A percentile compares a stretch with the other conserved stretches of the same genome.
phyloP scores from a whole-genome alignment of 305 asterid species.

The Fraxinus greggii region DNA sequence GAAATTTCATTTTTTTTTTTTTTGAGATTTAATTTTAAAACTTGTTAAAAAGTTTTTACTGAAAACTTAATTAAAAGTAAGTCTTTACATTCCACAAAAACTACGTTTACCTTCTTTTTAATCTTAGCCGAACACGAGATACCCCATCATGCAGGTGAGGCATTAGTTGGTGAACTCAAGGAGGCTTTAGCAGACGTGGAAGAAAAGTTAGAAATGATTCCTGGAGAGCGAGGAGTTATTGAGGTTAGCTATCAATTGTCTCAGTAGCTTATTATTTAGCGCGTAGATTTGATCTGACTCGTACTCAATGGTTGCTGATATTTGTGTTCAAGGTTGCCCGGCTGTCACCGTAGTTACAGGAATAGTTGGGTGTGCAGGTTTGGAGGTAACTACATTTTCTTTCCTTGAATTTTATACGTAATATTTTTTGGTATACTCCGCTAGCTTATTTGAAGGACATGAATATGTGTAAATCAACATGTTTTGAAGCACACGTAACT shows the following conservation, averaged over 20 bases:
- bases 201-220: constrained; percentile 84
- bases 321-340: constrained; percentile 72
- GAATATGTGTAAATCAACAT: too few relatives aligned
- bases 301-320: background rate
- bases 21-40: too few relatives aligned
- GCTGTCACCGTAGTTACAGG: constrained; percentile 92
- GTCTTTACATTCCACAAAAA: too few relatives aligned
- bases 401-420: background rate
- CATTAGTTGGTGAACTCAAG: constrained; percentile 65
- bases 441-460: too few relatives aligned
- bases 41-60: too few relatives aligned
- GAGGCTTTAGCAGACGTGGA: constrained; percentile 76
- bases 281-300: background rate
- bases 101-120: too few relatives aligned
- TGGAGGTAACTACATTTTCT: constrained; percentile 49
- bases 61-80: too few relatives aligned
- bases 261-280: constrained; percentile 2
- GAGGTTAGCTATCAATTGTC: constrained; percentile 53
- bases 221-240: constrained; percentile 80
- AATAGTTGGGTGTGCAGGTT: constrained; percentile 95
- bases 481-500: too few relatives aligned
- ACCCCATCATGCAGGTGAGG: constrained; percentile 53
- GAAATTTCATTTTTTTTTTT: too few relatives aligned
- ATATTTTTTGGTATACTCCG: too few relatives aligned
- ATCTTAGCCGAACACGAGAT: background rate